Evolutionary conservation across 176 grass and related monocot species (phyloP), one percentile per base, ranked within the genome.

Genomic region (Phragmites australis): DNA sequence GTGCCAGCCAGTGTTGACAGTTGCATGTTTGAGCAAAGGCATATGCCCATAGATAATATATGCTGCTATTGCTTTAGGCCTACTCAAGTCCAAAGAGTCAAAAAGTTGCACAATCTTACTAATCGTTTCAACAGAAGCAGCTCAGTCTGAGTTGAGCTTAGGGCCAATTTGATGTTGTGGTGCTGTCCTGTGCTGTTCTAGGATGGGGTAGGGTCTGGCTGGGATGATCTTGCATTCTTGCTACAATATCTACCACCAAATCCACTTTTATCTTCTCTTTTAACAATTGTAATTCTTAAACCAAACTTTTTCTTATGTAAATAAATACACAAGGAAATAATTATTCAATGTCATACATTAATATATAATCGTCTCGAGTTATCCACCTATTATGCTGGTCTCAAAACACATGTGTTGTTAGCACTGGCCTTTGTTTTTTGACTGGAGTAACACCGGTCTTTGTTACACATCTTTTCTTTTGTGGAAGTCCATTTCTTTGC

Each of bases 401-500:
- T 66, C 60, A 66, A n/a, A 16, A n/a, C 40, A 40, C 8, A 15
- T 80, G 14, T 15, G 65, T 68, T 81, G 46, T 51, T 82, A 72
- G 27, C 37, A 72, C 39, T 72, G 46, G 3, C 10, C 10, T 43
- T 68, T 32, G 7, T 30, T 43, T 78, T 63, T 34, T 48, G 26
- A 49, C 19, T 0, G 34, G 58, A 43, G 7, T 52, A 22, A 16
- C 30, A 77, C 27, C 21, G 31, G 23, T 44, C 8, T 66, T 67
- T 58, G 23, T 75, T 52, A 31, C n/a, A 75, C 23, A 63, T 74
- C 10, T 74, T 60, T 42, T 74, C 10, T 74, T 60, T 42, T 50
- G 6, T 68, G 46, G 34, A 84, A 61, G 11, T 29, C 81, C 75
- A 68, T 80, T 61, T 48, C 14, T 61, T 58, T 83, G 41, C 18